A percentile compares a stretch with the other conserved stretches of the same genome.
These are phyloP conservation scores for Russula compacta DNA, from an alignment of 768 basidiomycete species.

Conservation along the genomic window DNA sequence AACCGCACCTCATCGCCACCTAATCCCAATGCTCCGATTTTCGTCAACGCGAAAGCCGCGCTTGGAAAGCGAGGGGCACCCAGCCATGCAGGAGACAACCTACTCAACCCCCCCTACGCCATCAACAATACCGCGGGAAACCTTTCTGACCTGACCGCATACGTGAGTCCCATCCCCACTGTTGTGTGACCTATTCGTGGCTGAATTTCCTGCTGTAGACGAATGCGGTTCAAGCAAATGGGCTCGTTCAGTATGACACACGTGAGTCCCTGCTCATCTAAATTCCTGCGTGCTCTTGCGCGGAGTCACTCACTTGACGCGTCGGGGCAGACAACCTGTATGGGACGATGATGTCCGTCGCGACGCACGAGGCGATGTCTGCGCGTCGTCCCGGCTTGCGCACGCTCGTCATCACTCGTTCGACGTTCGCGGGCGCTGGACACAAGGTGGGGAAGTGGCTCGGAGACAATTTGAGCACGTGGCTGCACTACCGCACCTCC, in stretches of 20 bases:
- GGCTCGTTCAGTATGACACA: constrained; percentile 48
- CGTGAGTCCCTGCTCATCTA: constrained; percentile 25
- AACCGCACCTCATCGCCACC: constrained; percentile 41
- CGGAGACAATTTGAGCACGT: constrained; percentile 53
- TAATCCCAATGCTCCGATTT: constrained; percentile 44
- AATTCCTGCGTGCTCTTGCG: background rate
- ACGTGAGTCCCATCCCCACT: constrained; percentile 29
- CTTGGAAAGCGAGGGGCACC: constrained; percentile 22
- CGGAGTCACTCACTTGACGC: background rate
- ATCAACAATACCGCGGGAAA: constrained; percentile 46
- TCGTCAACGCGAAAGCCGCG: constrained; percentile 24
- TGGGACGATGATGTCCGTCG: constrained; percentile 63
- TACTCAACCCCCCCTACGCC: constrained; percentile 46
- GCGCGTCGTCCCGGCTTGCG: constrained; percentile 51
- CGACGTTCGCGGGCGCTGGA: constrained; percentile 65
- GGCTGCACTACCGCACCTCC: constrained; percentile 50
- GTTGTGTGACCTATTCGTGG: too few relatives aligned
- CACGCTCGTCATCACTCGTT: constrained; percentile 62
- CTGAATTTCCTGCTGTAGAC: constrained; percentile 17
- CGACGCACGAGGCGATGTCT: constrained; percentile 52
- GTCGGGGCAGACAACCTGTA: constrained; percentile 44
- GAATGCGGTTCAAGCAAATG: constrained; percentile 44
- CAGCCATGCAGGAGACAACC: constrained; percentile 26
- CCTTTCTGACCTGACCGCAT: constrained; percentile 47
- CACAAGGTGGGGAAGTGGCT: constrained; percentile 65